phyloP scores from a whole-genome alignment of 768 basidiomycete genomes.

The Russula sp. region DNA sequence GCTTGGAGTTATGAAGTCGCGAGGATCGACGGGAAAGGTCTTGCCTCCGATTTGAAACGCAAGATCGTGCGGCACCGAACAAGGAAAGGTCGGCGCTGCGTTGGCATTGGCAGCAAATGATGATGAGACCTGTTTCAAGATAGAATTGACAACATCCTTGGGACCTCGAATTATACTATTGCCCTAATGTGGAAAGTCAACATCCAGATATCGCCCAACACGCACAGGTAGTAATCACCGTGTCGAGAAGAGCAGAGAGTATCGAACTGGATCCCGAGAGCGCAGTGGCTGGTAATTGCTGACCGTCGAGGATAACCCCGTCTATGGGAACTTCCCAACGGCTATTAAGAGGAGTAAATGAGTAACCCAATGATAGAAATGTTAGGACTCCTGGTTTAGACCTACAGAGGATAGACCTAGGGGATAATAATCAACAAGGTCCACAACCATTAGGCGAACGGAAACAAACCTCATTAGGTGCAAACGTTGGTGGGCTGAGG shows the following conservation, averaged over 20 bases:
- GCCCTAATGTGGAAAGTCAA: conserved; percentile 38
- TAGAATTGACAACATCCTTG: conserved; percentile 8
- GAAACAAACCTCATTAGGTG: conserved; percentile 47
- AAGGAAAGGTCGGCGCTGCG: conserved; percentile 15
- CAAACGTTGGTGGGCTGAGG: conserved; percentile 44
- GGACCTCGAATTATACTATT: conserved; percentile 74
- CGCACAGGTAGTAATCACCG: conserved; percentile 33
- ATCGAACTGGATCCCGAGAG: conserved; percentile 34
- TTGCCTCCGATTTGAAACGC: conserved; percentile 23
- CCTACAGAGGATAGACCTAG: conserved; percentile 21
- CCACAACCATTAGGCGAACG: background rate
- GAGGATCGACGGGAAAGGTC: conserved; percentile 72
- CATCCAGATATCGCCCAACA: background rate
- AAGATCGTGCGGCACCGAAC: conserved; percentile 13
- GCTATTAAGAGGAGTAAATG: background rate
- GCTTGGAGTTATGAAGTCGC: conserved; percentile 52
- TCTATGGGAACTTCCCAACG: conserved; percentile 66
- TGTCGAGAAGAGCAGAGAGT: conserved; percentile 54
- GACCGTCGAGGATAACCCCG: conserved; percentile 62
- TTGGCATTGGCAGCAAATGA: conserved; percentile 7
- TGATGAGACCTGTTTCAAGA: conserved; percentile 14
- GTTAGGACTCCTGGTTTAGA: background rate
- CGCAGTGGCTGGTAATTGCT: conserved; percentile 47
- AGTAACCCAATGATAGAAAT: background rate
- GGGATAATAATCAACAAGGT: conserved; percentile 18